These are phyloP conservation scores for Terfezia boudieri DNA, from an alignment of 495 filamentous ascomycete species.

Conservation along the genomic window DNA sequence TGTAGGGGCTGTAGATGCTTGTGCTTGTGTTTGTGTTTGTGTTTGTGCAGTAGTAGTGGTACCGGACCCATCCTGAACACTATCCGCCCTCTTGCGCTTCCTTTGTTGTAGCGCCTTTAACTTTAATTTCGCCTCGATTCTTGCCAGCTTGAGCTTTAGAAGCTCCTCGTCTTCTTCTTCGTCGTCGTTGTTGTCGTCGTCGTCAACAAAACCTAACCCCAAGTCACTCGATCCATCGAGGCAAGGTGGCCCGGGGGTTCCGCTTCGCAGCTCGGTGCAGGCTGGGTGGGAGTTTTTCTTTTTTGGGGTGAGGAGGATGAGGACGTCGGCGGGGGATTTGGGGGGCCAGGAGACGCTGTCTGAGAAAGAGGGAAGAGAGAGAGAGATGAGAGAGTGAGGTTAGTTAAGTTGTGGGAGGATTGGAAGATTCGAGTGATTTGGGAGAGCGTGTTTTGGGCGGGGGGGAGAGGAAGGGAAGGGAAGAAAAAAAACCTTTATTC, in stretches of 20 bases:
- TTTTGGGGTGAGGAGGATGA: not conserved
- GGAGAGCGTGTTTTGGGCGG: too few relatives aligned
- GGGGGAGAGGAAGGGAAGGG: too few relatives aligned
- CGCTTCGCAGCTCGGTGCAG: not conserved
- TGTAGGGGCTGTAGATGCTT: not conserved
- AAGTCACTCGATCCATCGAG: too few relatives aligned
- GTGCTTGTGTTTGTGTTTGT: not conserved
- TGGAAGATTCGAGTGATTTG: too few relatives aligned
- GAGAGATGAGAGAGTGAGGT: not conserved
- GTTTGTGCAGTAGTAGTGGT: not conserved
- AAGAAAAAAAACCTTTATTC: too few relatives aligned
- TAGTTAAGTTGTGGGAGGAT: not conserved
- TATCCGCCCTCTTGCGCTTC: conserved; percentile 22
- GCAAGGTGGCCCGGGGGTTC: not conserved
- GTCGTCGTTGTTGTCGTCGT: conserved; percentile 26
- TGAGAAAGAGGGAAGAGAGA: not conserved
- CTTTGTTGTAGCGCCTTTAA: conserved; percentile 66
- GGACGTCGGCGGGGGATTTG: not conserved
- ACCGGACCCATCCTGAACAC: not conserved
- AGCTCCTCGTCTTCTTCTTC: conserved; percentile 82
- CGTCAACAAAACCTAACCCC: conserved; percentile 8
- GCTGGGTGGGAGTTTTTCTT: not conserved
- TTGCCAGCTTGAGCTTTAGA: conserved; percentile 56
- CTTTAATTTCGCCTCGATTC: conserved; percentile 69
- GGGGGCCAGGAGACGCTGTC: conserved; percentile 7